phyloP scores from a whole-genome alignment of 2,329 filamentous ascomycete genomes.

The Pseudocercospora cruenta region DNA sequence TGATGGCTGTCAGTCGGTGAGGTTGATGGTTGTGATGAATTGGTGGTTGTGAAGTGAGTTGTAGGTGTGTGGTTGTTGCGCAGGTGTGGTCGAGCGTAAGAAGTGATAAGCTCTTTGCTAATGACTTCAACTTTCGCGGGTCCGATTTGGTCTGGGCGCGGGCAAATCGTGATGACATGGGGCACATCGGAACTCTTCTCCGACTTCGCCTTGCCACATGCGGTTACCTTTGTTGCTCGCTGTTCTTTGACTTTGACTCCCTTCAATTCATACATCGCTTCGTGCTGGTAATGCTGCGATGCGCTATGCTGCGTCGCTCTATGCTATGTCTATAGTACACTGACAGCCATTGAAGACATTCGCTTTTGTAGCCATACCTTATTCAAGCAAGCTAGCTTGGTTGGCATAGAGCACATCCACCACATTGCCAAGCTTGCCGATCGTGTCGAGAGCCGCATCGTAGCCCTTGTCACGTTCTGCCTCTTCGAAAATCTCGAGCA shows the following conservation, averaged over 20 bases:
- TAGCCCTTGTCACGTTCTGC: slow-evolving; percentile 90
- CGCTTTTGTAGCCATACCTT: neutral
- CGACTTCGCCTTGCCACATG: neutral
- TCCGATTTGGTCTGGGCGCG: neutral
- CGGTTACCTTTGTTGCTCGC: neutral
- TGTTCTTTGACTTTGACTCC: neutral
- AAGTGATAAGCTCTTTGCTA: slow-evolving; percentile 6
- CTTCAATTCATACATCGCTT: slow-evolving; percentile 3
- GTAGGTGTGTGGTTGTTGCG: slow-evolving; percentile 8
- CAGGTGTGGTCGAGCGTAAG: neutral
- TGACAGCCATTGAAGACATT: slow-evolving; percentile 13
- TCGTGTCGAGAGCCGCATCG: slow-evolving; percentile 89
- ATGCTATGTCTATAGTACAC: slow-evolving; percentile 24
- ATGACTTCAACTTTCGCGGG: neutral
- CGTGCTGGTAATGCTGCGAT: neutral
- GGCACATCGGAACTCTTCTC: neutral
- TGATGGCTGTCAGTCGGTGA: neutral
- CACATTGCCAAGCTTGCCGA: slow-evolving; percentile 95
- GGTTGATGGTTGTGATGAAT: neutral
- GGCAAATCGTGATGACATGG: slow-evolving; percentile 2
- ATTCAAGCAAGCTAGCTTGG: slow-evolving; percentile 86
- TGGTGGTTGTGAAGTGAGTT: slow-evolving; percentile 4
- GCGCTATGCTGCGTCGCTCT: slow-evolving; percentile 8
- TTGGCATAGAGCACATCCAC: slow-evolving; percentile 98
- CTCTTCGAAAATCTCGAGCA: slow-evolving; percentile 96